These are phyloP conservation scores for Thalassiosira oceanica DNA, from an alignment of 352 stramenopile species.

Conservation along the genomic window DNA sequence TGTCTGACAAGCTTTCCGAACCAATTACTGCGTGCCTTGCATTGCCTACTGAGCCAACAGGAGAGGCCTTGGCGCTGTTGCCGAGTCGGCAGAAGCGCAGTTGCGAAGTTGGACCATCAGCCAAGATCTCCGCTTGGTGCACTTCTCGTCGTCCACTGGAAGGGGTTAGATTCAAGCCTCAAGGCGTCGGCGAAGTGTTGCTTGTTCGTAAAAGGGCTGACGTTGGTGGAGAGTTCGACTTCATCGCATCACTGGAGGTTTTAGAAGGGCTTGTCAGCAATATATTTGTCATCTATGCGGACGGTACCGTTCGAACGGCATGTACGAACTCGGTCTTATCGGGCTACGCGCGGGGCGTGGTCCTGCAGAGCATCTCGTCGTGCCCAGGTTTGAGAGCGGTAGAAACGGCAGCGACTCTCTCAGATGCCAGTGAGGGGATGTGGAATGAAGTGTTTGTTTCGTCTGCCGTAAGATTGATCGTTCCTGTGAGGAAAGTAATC, in stretches of 20 bases:
- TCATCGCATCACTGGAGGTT: conserved; percentile 57
- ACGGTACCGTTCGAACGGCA: conserved; percentile 61
- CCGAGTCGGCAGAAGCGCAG: conserved; percentile 23
- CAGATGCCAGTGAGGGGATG: conserved; percentile 40
- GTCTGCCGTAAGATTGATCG: conserved; percentile 42
- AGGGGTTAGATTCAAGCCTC: conserved; percentile 47
- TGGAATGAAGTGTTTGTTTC: conserved; percentile 59
- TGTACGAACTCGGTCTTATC: conserved; percentile 22
- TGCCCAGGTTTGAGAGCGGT: conserved; percentile 8
- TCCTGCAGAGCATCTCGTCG: conserved; percentile 14
- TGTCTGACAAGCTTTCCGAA: conserved; percentile 7
- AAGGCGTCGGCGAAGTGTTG: conserved; percentile 59
- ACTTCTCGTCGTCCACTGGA: conserved; percentile 53
- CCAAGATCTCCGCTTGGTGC: conserved; percentile 71
- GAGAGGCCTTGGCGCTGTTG: conserved; percentile 19
- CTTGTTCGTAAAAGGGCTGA: conserved; percentile 39
- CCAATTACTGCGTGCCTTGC: conserved; percentile 54
- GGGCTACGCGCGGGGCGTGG: conserved; percentile 42
- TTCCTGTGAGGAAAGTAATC: conserved; percentile 40
- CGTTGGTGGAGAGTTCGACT: conserved; percentile 5
- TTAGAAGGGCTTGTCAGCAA: conserved; percentile 75
- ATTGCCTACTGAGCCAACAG: conserved; percentile 28
- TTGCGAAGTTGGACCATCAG: conserved; percentile 16
- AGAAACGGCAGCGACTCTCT: conserved; percentile 21
- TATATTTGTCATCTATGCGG: conserved; percentile 75